Conservation (phyloP, 202 grass and related monocot genomes). For the Carex sylvatica region DNA sequence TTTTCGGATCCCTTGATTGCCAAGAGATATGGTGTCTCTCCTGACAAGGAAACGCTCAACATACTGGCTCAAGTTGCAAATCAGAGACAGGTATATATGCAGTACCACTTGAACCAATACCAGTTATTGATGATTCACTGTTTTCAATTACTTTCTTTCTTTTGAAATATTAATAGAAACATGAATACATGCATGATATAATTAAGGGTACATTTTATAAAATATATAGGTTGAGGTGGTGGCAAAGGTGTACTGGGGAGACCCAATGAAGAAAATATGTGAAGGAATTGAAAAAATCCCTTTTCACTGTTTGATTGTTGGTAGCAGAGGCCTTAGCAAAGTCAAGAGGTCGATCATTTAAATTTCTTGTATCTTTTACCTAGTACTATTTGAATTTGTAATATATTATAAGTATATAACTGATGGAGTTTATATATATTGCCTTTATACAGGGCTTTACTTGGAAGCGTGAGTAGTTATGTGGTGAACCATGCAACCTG, state of each 20-base stretch:
- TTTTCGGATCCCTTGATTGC: constrained; percentile 54
- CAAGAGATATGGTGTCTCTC: constrained; percentile 45
- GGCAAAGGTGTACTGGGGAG: constrained; percentile 83
- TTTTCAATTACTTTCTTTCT: neutral
- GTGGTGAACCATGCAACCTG: constrained; percentile 63
- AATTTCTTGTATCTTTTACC: neutral
- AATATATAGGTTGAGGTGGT: constrained; percentile 56
- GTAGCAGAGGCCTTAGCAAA: constrained; percentile 69
- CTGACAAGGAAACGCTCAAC: constrained; percentile 55
- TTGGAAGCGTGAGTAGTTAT: constrained; percentile 86
- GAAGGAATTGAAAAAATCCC: constrained; percentile 67
- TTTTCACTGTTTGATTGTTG: constrained; percentile 58
- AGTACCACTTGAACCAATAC: neutral
- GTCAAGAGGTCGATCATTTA: constrained; percentile 69
- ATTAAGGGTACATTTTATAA: neutral
- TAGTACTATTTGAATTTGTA: neutral
- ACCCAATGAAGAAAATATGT: constrained; percentile 77
- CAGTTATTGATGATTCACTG: neutral
- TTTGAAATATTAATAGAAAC: neutral
- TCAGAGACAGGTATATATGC: constrained; percentile 45
- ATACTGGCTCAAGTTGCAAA: constrained; percentile 51
- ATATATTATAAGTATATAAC: neutral
- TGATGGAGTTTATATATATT: neutral
- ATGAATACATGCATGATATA: neutral
- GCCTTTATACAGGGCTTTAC: constrained; percentile 43